A percentile compares a stretch with the other conserved stretches of the same genome.
phyloP scores from a whole-genome alignment of 257 asterid genomes.

The Lithospermum erythrorhizon region DNA sequence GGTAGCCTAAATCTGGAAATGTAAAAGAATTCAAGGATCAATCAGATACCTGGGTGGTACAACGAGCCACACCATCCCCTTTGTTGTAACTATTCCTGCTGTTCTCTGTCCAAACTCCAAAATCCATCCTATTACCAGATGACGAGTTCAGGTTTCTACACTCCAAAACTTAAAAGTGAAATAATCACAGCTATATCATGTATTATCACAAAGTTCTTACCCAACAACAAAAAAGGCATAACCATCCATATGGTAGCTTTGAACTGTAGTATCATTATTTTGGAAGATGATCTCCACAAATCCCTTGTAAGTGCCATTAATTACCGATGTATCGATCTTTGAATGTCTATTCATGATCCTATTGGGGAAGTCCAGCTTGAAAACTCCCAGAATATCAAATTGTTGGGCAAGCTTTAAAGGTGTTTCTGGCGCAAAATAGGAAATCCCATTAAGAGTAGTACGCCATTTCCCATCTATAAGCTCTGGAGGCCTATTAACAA shows the following conservation, averaged over 20 bases:
- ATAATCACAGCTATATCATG: background rate
- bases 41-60: conserved; percentile 67
- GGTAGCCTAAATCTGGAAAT: conserved; percentile 1
- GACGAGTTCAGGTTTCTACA: conserved; percentile 6
- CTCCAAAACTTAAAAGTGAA: conserved; percentile 6
- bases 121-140: conserved; percentile 62
- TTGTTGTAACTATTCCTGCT: conserved; percentile 84
- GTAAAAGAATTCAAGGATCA: conserved; percentile 1
- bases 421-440: conserved; percentile 69
- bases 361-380: conserved; percentile 88
- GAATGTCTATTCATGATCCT: conserved; percentile 67
- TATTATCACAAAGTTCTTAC: conserved; percentile 30
- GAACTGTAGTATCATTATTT: conserved; percentile 69
- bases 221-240: conserved; percentile 92
- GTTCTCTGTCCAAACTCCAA: conserved; percentile 83
- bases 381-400: conserved; percentile 56
- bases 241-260: conserved; percentile 86
- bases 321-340: conserved; percentile 65
- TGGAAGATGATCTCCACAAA: conserved; percentile 88
- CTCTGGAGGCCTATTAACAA: conserved; percentile 67
- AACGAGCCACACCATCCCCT: conserved; percentile 97
- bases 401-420: conserved; percentile 83
- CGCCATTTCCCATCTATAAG: conserved; percentile 71
- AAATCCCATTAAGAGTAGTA: conserved; percentile 73
- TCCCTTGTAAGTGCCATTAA: conserved; percentile 82